phyloP scores from a whole-genome alignment of 495 filamentous ascomycete genomes.

The Collariella sp. region DNA sequence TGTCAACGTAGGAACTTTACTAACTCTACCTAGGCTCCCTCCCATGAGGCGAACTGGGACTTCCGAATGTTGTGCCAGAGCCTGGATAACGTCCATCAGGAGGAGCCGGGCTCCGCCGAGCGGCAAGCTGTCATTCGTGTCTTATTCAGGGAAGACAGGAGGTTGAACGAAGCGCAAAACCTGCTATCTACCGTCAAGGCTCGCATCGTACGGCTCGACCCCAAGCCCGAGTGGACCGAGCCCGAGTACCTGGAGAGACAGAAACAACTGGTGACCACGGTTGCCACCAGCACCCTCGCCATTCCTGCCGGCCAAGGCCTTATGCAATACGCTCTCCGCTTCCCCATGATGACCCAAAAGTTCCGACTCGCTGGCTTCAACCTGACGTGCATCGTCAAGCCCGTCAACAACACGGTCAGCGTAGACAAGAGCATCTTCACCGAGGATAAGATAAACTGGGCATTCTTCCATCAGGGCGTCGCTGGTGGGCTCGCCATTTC shows the following conservation, averaged over 20 bases:
- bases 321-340: constrained; percentile 71
- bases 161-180: constrained; percentile 69
- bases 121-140: constrained; percentile 69
- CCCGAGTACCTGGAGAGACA: constrained; percentile 85
- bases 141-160: constrained; percentile 84
- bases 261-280: constrained; percentile 74
- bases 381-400: constrained; percentile 79
- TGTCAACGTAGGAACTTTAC: neutral
- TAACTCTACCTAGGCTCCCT: constrained; percentile 37
- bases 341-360: constrained; percentile 83
- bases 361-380: constrained; percentile 81
- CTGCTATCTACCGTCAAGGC: constrained; percentile 71
- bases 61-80: constrained; percentile 52
- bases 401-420: constrained; percentile 77
- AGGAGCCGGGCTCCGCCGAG: constrained; percentile 57
- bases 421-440: constrained; percentile 75
- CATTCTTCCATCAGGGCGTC: constrained; percentile 95
- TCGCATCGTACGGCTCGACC: constrained; percentile 64
- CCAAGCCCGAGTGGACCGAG: constrained; percentile 73
- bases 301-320: constrained; percentile 78
- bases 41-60: constrained; percentile 64
- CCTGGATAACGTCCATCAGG: constrained; percentile 31
- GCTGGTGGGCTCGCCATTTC: constrained; percentile 86
- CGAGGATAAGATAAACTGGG: constrained; percentile 95
- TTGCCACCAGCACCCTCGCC: constrained; percentile 79